phyloP scores from a whole-genome alignment of 148 eudicot species.

The Persicaria maculosa region DNA sequence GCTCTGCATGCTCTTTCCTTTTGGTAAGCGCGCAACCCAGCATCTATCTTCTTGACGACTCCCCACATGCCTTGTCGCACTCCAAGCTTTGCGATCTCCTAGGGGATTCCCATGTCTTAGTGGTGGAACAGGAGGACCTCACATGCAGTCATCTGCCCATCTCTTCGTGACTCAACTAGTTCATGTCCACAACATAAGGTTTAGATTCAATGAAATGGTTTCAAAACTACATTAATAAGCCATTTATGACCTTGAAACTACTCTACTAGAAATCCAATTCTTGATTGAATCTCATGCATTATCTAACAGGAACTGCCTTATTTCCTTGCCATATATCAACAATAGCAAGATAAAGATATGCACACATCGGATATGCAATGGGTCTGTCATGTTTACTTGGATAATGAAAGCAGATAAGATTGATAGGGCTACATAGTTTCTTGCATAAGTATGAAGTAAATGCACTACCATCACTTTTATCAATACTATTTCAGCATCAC shows the following conservation, averaged over 20 bases:
- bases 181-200: not conserved
- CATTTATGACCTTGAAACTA: not conserved
- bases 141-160: conserved; percentile 59
- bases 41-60: conserved; percentile 72
- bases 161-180: conserved; percentile 65
- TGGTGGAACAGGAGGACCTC: conserved; percentile 89
- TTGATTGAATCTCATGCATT: too few species aligned
- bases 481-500: too few species aligned
- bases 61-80: conserved; percentile 97
- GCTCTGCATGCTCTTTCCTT: conserved; percentile 50
- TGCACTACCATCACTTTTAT: too few species aligned
- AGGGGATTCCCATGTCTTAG: conserved; percentile 99
- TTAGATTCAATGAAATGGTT: not conserved
- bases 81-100: conserved; percentile 88
- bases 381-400: too few species aligned
- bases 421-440: too few species aligned
- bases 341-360: too few species aligned
- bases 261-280: too few species aligned
- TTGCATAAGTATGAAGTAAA: too few species aligned
- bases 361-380: too few species aligned
- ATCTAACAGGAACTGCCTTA: too few species aligned
- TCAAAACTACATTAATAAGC: not conserved
- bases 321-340: too few species aligned
- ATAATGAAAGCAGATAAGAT: too few species aligned
- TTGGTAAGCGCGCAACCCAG: conserved; percentile 72